Percentiles rank a stretch among this genome's conserved stretches.
Evolutionary conservation across 352 stramenopile genomes (phyloP).

Genomic region (Phytophthora podocarpi): DNA sequence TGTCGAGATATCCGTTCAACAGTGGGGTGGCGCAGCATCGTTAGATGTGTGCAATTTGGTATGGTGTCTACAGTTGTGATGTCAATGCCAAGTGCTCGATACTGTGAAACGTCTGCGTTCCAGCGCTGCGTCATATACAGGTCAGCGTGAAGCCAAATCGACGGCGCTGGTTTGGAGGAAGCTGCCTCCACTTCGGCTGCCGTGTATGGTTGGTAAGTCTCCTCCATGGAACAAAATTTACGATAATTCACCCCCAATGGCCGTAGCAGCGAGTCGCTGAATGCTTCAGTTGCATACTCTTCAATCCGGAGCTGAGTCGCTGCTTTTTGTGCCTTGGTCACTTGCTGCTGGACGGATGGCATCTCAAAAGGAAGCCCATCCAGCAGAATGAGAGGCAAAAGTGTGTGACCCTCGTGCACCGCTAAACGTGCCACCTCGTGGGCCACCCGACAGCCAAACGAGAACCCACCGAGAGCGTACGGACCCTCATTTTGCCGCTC

Average conservation of each 20-base stretch:
- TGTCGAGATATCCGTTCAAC: conserved; percentile 32
- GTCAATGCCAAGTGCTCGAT: conserved; percentile 18
- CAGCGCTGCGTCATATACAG: conserved; percentile 52
- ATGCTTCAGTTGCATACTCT: conserved; percentile 26
- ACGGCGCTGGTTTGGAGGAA: background rate
- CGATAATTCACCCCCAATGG: conserved; percentile 43
- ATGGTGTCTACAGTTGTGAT: conserved; percentile 18
- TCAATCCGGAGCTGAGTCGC: conserved; percentile 12
- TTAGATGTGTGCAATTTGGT: conserved; percentile 36
- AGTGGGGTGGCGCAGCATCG: conserved; percentile 35
- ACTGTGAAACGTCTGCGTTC: conserved; percentile 22
- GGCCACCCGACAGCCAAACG: conserved; percentile 66
- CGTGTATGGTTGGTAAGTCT: conserved; percentile 37
- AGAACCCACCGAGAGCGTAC: conserved; percentile 61
- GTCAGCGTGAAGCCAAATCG: conserved; percentile 20
- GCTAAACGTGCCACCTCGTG: conserved; percentile 45
- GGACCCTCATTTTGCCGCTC: conserved; percentile 37
- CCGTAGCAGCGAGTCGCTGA: conserved; percentile 25
- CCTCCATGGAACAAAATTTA: conserved; percentile 47
- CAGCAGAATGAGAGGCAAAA: conserved; percentile 47
- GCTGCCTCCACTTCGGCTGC: background rate
- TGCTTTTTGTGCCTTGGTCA: conserved; percentile 21
- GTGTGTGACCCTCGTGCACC: conserved; percentile 19
- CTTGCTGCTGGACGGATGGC: background rate
- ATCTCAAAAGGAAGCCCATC: conserved; percentile 46